A percentile compares a stretch with the other conserved stretches of the same genome.
Evolutionary conservation across 768 basidiomycete species (phyloP).

Genomic region (Leccinum disarticulatum): DNA sequence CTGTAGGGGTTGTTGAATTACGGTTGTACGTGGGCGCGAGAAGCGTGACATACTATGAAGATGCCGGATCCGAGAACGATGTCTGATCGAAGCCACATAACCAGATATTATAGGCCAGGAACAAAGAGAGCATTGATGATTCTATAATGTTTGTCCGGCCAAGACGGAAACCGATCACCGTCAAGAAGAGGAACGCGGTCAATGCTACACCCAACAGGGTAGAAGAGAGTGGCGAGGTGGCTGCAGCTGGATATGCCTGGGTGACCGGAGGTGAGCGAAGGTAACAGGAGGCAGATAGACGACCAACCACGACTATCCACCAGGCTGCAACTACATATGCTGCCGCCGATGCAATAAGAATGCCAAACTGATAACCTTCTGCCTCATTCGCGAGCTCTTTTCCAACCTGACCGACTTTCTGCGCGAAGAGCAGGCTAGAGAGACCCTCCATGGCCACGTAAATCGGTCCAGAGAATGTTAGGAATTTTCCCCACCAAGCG

Average conservation of each 20-base stretch:
- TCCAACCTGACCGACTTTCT: slow-evolving; percentile 77
- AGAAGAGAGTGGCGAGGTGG: slow-evolving; percentile 82
- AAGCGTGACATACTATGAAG: slow-evolving; percentile 63
- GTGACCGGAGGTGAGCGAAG: slow-evolving; percentile 12
- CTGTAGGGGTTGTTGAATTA: slow-evolving; percentile 35
- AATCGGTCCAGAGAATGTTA: slow-evolving; percentile 70
- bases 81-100: slow-evolving; percentile 79
- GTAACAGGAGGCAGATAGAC: not conserved
- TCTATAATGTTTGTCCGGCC: slow-evolving; percentile 92
- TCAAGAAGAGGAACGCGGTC: slow-evolving; percentile 87
- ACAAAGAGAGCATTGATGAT: slow-evolving; percentile 81
- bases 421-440: slow-evolving; percentile 79
- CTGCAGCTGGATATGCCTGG: slow-evolving; percentile 80
- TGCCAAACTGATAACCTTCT: slow-evolving; percentile 73
- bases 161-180: slow-evolving; percentile 86
- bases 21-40: not conserved
- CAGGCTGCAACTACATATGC: slow-evolving; percentile 81
- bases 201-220: slow-evolving; percentile 87
- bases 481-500: slow-evolving; percentile 69
- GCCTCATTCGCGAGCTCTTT: slow-evolving; percentile 70
- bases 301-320: slow-evolving; percentile 81
- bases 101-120: slow-evolving; percentile 91
- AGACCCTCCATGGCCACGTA: slow-evolving; percentile 84
- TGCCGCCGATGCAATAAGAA: slow-evolving; percentile 73
- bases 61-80: slow-evolving; percentile 69